Evolutionary conservation across 2,329 filamentous ascomycete genomes (phyloP).

Genomic region (Colletotrichum melonis): DNA sequence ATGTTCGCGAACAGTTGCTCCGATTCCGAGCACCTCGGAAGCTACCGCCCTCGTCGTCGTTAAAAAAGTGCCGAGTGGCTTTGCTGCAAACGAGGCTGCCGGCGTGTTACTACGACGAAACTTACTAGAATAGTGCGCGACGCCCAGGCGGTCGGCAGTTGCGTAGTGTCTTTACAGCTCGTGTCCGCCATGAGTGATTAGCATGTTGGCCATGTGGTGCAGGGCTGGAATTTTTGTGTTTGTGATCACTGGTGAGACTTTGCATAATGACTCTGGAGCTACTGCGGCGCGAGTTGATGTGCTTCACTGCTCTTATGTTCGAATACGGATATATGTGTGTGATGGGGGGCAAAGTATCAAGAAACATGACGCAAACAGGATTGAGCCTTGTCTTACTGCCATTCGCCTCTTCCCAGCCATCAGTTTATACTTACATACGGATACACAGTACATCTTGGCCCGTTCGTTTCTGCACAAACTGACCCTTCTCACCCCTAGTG

Average conservation of each 20-base stretch:
- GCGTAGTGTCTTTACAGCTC: slow-evolving; percentile 22
- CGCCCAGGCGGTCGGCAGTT: slow-evolving; percentile 24
- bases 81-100: background rate
- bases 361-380: slow-evolving; percentile 13
- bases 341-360: background rate
- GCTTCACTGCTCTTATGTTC: background rate
- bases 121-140: slow-evolving; percentile 10
- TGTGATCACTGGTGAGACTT: slow-evolving; percentile 6
- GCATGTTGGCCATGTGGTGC: slow-evolving; percentile 35
- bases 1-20: background rate
- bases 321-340: background rate
- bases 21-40: background rate
- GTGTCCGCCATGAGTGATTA: slow-evolving; percentile 27
- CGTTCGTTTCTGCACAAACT: background rate
- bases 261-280: background rate
- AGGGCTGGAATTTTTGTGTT: background rate
- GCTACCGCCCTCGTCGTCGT: background rate
- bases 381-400: background rate
- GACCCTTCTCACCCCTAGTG: background rate
- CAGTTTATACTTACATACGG: background rate
- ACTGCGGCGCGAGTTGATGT: background rate
- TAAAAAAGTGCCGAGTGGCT: background rate
- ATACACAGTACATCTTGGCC: background rate
- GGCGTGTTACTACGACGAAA: slow-evolving; percentile 23
- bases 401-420: background rate